phyloP scores from a whole-genome alignment of 306 rosid species.

The Quercus suber region DNA sequence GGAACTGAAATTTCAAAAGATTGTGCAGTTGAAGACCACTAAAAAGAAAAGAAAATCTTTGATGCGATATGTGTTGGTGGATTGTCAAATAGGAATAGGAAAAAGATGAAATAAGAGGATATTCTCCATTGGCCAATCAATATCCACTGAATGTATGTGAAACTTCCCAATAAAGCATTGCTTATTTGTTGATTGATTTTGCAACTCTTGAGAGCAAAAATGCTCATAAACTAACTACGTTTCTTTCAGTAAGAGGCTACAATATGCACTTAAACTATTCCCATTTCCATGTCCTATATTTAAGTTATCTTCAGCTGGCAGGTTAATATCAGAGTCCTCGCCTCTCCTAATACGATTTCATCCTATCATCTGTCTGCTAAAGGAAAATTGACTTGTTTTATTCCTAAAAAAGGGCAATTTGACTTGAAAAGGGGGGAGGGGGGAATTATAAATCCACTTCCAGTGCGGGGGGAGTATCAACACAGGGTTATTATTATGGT shows the following conservation, averaged over 20 bases:
- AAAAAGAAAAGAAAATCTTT: not conserved
- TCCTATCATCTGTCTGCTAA: not conserved
- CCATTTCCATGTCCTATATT: not conserved
- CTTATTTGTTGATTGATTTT: not conserved
- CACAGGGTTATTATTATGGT: not conserved
- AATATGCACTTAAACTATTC: no score
- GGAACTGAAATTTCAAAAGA: not conserved
- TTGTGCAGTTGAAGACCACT: not conserved
- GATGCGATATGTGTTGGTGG: not conserved
- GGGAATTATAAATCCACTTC: not conserved
- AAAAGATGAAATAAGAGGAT: not conserved
- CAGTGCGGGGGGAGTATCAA: not conserved
- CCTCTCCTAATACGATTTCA: not conserved
- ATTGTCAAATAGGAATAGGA: not conserved
- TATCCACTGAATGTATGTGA: no score
- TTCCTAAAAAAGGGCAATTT: no score
- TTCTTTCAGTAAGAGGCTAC: not conserved
- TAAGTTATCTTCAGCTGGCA: not conserved
- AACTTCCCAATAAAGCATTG: no score
- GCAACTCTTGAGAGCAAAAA: not conserved
- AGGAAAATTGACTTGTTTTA: not conserved
- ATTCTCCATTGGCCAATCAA: not conserved
- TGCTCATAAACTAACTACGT: not conserved
- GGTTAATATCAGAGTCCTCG: not conserved
- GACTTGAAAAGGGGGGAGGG: no score